phyloP scores from a whole-genome alignment of 2,329 filamentous ascomycete species.

The Fusarium dlaminii region DNA sequence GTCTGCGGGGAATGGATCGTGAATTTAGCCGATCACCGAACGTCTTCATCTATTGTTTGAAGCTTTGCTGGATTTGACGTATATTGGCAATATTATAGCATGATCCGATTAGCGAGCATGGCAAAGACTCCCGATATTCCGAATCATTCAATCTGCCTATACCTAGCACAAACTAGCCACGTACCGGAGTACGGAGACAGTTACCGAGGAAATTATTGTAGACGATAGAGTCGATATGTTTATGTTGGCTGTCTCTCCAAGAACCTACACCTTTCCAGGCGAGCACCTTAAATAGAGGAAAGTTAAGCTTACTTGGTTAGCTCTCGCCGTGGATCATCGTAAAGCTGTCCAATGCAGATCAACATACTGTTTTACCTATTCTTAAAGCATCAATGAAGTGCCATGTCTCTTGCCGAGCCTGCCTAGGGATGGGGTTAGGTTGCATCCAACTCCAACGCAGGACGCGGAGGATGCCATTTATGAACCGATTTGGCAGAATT shows the following conservation, averaged over 20 bases:
- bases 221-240: too few species aligned
- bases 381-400: not conserved
- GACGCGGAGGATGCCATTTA: not conserved
- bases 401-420: not conserved
- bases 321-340: fast-evolving
- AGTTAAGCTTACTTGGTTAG: not conserved
- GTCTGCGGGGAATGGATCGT: not conserved
- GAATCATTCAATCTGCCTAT: not conserved
- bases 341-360: not conserved
- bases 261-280: fast-evolving
- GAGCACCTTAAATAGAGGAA: not conserved
- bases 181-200: too few species aligned
- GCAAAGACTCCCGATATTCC: not conserved
- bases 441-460: not conserved
- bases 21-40: not conserved
- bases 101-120: not conserved
- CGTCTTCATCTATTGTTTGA: not conserved
- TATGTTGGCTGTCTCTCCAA: too few species aligned
- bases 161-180: not conserved
- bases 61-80: too few species aligned
- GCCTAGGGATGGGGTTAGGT: not conserved
- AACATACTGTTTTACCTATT: too few species aligned
- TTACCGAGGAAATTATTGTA: too few species aligned
- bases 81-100: not conserved
- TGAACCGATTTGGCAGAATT: not conserved